Evolutionary conservation across 2,329 filamentous ascomycete genomes (phyloP).

Genomic region (Exophiala oligosperma): DNA sequence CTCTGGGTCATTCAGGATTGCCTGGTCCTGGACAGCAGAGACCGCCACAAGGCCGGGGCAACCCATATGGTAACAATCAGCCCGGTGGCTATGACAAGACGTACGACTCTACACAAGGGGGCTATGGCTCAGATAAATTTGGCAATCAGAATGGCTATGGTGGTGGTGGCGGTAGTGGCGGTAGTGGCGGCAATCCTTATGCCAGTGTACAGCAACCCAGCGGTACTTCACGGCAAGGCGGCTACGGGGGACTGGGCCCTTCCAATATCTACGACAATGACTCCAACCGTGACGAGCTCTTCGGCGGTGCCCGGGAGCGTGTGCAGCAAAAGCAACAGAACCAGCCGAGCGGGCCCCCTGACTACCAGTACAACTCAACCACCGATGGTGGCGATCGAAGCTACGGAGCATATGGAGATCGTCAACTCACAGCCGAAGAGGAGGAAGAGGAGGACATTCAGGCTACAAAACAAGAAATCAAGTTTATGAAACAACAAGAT

Average conservation of each 20-base stretch:
- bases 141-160: slow-evolving; percentile 53
- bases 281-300: slow-evolving; percentile 57
- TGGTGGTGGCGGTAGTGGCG: slow-evolving; percentile 39
- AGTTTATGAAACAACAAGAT: slow-evolving; percentile 74
- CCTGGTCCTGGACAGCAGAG: slow-evolving; percentile 25
- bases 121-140: slow-evolving; percentile 43
- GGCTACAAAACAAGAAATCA: slow-evolving; percentile 72
- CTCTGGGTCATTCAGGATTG: slow-evolving; percentile 31
- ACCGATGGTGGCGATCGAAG: slow-evolving; percentile 34
- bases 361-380: slow-evolving; percentile 36
- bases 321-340: slow-evolving; percentile 46
- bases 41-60: slow-evolving; percentile 16
- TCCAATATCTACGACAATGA: slow-evolving; percentile 54
- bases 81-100: slow-evolving; percentile 30
- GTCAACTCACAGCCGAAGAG: slow-evolving; percentile 78
- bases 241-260: slow-evolving; percentile 58
- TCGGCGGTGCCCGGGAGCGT: slow-evolving; percentile 57
- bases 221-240: slow-evolving; percentile 50
- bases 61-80: slow-evolving; percentile 16
- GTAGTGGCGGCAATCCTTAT: slow-evolving; percentile 40
- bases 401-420: slow-evolving; percentile 62
- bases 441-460: slow-evolving; percentile 73
- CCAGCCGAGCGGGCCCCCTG: slow-evolving; percentile 30
- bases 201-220: slow-evolving; percentile 32
- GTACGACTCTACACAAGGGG: slow-evolving; percentile 26